Evolutionary conservation across 2,329 filamentous ascomycete genomes (phyloP).

Genomic region (Myriosclerotinia curreyana): DNA sequence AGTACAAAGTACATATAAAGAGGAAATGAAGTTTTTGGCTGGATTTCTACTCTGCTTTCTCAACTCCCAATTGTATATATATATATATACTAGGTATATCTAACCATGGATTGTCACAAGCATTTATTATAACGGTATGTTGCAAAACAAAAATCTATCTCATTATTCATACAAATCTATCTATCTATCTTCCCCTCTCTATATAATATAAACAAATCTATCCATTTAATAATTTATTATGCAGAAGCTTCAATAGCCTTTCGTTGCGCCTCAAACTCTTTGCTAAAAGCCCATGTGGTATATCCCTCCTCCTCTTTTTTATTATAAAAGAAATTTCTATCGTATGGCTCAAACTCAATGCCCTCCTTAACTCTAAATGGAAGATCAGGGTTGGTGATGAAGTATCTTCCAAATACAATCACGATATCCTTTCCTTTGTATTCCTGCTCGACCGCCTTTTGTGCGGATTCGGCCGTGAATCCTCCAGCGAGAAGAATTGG

Average conservation of each 20-base stretch:
- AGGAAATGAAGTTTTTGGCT: too few species aligned
- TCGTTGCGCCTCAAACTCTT: constrained; percentile 34
- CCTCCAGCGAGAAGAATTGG: constrained; percentile 53
- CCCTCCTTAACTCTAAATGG: constrained; percentile 44
- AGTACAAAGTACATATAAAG: too few species aligned
- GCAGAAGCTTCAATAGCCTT: constrained; percentile 12
- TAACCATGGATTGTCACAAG: too few species aligned
- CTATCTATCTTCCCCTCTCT: background rate
- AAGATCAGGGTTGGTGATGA: constrained; percentile 48
- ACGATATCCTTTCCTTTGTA: constrained; percentile 40
- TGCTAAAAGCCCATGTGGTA: constrained; percentile 39
- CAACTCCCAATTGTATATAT: too few species aligned
- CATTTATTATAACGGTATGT: too few species aligned
- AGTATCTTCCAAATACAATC: constrained; percentile 46
- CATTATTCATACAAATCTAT: background rate
- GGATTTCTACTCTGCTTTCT: too few species aligned
- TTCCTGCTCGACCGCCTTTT: constrained; percentile 41
- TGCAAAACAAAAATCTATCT: background rate
- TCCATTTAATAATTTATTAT: constrained; percentile 3
- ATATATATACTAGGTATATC: too few species aligned
- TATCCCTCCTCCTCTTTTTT: constrained; percentile 40
- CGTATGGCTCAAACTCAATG: constrained; percentile 42
- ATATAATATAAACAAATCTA: background rate
- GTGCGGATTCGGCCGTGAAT: constrained; percentile 43
- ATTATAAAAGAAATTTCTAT: constrained; percentile 43